These are phyloP conservation scores for Halophytophthora polymorphica DNA, from an alignment of 352 stramenopile species.

Conservation along the genomic window DNA sequence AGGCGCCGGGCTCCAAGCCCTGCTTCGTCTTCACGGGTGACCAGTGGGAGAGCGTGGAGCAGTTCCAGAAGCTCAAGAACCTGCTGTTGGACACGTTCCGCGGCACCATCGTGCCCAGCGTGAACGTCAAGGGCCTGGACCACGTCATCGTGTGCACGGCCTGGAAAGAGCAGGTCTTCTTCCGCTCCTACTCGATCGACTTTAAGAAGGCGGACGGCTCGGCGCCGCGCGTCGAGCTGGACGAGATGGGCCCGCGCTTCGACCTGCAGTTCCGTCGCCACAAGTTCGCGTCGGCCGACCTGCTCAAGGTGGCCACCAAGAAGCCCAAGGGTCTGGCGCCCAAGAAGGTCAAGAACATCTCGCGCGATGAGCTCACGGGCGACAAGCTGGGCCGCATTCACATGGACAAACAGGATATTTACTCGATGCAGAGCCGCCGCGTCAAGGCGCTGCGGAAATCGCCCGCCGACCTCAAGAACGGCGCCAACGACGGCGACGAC, in stretches of 20 bases:
- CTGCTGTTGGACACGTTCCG: conserved; percentile 96
- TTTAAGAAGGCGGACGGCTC: conserved; percentile 89
- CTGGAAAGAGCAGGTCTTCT: conserved; percentile 90
- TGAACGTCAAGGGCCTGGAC: conserved; percentile 96
- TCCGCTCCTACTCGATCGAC: conserved; percentile 96
- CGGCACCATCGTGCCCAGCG: conserved; percentile 93
- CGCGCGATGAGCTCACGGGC: conserved; percentile 95
- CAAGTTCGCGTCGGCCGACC: conserved; percentile 93
- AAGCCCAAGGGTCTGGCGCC: conserved; percentile 89
- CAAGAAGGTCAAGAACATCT: conserved; percentile 98
- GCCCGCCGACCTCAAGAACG: conserved; percentile 74
- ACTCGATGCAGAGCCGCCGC: conserved; percentile 94
- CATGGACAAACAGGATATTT: conserved; percentile 97
- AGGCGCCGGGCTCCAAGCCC: conserved; percentile 93
- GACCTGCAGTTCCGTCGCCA: conserved; percentile 92
- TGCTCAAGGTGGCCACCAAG: conserved; percentile 95
- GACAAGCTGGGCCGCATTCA: conserved; percentile 98
- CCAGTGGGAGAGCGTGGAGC: conserved; percentile 90
- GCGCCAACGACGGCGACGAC: conserved; percentile 22
- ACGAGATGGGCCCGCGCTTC: conserved; percentile 89
- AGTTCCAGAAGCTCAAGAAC: conserved; percentile 94
- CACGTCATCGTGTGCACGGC: conserved; percentile 97
- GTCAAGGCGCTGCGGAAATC: conserved; percentile 93
- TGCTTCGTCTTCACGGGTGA: conserved; percentile 95
- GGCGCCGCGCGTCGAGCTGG: conserved; percentile 83